Evolutionary conservation across 768 basidiomycete genomes (phyloP), one percentile per base, ranked within the genome.

Genomic region (Phylloporus scabripes): DNA sequence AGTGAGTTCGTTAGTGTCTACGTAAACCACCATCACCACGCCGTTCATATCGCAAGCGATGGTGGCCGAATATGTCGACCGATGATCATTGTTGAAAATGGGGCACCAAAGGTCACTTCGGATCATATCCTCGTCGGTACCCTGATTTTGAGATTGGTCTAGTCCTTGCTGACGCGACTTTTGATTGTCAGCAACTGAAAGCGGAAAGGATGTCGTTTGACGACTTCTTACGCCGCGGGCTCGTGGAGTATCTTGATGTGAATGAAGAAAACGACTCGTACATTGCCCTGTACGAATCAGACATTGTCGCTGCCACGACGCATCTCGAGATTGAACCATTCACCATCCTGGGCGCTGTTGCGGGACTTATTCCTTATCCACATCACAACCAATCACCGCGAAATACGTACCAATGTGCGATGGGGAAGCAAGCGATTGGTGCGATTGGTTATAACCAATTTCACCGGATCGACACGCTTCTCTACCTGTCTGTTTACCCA

Each of bases 391-490:
- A 99, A 63, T 98, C 96, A 5, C 96, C 96, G 3, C 87, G 96
- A 47, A 99, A 99, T 62, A 99, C 96, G 9, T 99, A 99, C 66
- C 95, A 99, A 73, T 99, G 95, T 62, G 95, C 95, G 48, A 99
- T 99, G 95, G 95, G 96, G 47, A 99, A 99, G 73, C 96, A 99
- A 74, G 95, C 96, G 2, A 99, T 99, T 55, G 96, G 96, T 18
- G 94, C 94, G 11, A 99, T 99, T 53, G 95, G 85, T 0, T 96
- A 94, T 70, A 99, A 98, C 66, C 96, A 99, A 67, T 82, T 97
- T 56, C 92, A 92, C 63, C 82, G 96, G 39, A 98, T 99, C 64
- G 96, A 99, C 67, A 99, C 96, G 0, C 78, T 99, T 33, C 77
- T 99, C n/a, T 99, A 99, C 70, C 78, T 99, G 44, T 87, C 91